These are phyloP conservation scores for Hypoxylon rubiginosum DNA, from an alignment of 2,329 filamentous ascomycete species.

Conservation along the genomic window DNA sequence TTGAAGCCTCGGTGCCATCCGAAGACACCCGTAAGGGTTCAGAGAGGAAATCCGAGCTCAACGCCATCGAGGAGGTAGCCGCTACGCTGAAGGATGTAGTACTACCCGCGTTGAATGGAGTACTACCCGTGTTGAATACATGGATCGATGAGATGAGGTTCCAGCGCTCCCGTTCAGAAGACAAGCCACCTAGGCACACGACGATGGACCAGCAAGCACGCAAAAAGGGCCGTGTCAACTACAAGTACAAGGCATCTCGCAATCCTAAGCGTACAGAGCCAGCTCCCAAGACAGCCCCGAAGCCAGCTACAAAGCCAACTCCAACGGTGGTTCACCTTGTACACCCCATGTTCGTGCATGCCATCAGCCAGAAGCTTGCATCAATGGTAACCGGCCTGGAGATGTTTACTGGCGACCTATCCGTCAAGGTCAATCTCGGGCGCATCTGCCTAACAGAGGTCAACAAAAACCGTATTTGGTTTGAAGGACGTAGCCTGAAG, in stretches of 20 bases:
- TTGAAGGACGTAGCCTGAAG: neutral
- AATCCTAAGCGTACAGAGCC: neutral
- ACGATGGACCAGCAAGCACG: constrained; percentile 42
- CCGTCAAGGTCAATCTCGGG: constrained; percentile 38
- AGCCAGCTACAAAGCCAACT: too few species aligned
- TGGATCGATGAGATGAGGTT: neutral
- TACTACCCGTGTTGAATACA: neutral
- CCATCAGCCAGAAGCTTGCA: constrained; percentile 29
- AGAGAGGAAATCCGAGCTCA: neutral
- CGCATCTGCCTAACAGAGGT: constrained; percentile 37
- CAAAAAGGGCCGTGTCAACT: neutral
- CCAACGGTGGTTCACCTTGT: too few species aligned
- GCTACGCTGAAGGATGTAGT: neutral
- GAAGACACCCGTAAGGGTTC: neutral
- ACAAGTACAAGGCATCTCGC: too few species aligned
- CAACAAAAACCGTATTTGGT: constrained; percentile 15
- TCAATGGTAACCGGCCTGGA: constrained; percentile 27
- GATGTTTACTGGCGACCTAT: constrained; percentile 28
- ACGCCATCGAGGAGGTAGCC: too few species aligned
- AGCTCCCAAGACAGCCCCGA: neutral
- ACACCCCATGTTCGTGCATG: constrained; percentile 14
- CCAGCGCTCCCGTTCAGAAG: neutral
- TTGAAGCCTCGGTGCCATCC: neutral
- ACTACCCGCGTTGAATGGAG: neutral
- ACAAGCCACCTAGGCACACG: neutral